phyloP scores from a whole-genome alignment of 345 rosid species.

The Euphorbia pulcherrima region DNA sequence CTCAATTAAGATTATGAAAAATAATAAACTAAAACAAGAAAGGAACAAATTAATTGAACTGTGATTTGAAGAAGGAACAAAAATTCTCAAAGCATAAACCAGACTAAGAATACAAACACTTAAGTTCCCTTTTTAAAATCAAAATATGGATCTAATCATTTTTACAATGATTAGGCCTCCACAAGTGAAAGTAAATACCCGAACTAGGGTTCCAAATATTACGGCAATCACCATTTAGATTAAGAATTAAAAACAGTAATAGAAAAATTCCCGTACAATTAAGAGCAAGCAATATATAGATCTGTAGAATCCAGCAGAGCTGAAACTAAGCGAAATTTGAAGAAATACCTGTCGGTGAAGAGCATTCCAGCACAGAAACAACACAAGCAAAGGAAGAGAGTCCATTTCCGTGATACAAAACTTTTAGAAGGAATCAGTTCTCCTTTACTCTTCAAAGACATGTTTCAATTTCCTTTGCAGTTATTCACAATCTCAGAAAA shows the following conservation, averaged over 20 bases:
- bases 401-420: slow-evolving; percentile 66
- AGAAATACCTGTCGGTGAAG: slow-evolving; percentile 72
- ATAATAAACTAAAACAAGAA: neutral
- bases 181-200: neutral
- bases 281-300: slow-evolving; percentile 16
- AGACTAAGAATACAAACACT: neutral
- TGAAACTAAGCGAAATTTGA: neutral
- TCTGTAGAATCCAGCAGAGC: neutral
- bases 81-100: neutral
- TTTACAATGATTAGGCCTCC: neutral
- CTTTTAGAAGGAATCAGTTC: slow-evolving; percentile 43
- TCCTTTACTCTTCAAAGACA: slow-evolving; percentile 69
- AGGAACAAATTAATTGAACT: neutral
- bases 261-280: neutral
- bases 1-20: neutral
- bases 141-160: slow-evolving; percentile 17
- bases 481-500: slow-evolving; percentile 1
- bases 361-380: slow-evolving; percentile 82
- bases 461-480: slow-evolving; percentile 13
- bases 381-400: slow-evolving; percentile 61
- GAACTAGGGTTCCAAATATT: slow-evolving; percentile 2
- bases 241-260: slow-evolving; percentile 4
- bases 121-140: neutral
- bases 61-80: neutral
- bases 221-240: neutral